Percentiles rank a stretch among this genome's conserved stretches.
phyloP scores from a whole-genome alignment of 768 basidiomycete genomes.

The Omphalotus guepiniiformis region DNA sequence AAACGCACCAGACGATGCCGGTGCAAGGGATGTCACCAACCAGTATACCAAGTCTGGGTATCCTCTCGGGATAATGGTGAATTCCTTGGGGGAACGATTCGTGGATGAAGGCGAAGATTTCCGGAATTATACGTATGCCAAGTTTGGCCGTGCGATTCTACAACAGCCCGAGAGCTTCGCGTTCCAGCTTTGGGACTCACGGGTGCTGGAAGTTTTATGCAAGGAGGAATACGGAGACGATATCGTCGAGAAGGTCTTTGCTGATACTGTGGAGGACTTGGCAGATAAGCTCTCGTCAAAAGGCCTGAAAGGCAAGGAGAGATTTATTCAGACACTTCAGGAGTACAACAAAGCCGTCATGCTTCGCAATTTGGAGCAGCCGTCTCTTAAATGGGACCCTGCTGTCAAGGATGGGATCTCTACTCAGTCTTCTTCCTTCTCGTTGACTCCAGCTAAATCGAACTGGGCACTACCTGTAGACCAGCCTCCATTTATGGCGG shows the following conservation, averaged over 20 bases:
- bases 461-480: conserved; percentile 65
- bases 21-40: conserved; percentile 58
- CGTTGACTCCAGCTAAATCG: conserved; percentile 48
- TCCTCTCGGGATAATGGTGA: conserved; percentile 68
- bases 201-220: conserved; percentile 39
- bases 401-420: conserved; percentile 59
- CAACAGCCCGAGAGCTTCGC: conserved; percentile 53
- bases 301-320: conserved; percentile 40
- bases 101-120: conserved; percentile 71
- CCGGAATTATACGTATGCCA: conserved; percentile 71
- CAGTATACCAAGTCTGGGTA: conserved; percentile 74
- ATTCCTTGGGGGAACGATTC: conserved; percentile 51
- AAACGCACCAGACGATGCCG: conserved; percentile 45
- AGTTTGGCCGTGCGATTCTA: conserved; percentile 59
- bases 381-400: conserved; percentile 48
- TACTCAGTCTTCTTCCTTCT: conserved; percentile 36
- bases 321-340: conserved; percentile 42
- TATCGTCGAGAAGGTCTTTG: conserved; percentile 53
- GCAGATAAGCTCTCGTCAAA: conserved; percentile 39
- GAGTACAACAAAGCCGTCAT: conserved; percentile 49
- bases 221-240: conserved; percentile 64
- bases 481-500: conserved; percentile 53
- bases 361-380: conserved; percentile 30
- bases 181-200: conserved; percentile 63
- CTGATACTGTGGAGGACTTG: conserved; percentile 42